phyloP scores from a whole-genome alignment of 2,329 filamentous ascomycete genomes.

The Pseudocercospora crystallina region DNA sequence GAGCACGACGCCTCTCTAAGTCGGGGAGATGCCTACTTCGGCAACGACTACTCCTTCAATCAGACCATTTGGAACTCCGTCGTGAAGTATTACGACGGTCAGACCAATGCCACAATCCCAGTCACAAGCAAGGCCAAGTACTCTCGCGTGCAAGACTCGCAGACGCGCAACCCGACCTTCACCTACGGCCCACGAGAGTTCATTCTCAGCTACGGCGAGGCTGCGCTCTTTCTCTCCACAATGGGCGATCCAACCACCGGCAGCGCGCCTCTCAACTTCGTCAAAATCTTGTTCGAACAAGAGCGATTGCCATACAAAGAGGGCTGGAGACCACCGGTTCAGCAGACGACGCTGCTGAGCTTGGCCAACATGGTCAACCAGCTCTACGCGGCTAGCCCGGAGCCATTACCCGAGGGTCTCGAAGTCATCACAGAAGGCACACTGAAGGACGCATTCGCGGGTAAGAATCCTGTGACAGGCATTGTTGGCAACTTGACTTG shows the following conservation, averaged over 20 bases:
- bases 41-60: slow-evolving; percentile 37
- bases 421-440: slow-evolving; percentile 9
- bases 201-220: slow-evolving; percentile 39
- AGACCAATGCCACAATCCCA: slow-evolving; percentile 29
- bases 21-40: slow-evolving; percentile 32
- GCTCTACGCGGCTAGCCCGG: slow-evolving; percentile 18
- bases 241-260: slow-evolving; percentile 30
- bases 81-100: slow-evolving; percentile 28
- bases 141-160: slow-evolving; percentile 30
- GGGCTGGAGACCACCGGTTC: slow-evolving; percentile 32
- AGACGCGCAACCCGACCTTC: slow-evolving; percentile 32
- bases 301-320: slow-evolving; percentile 37
- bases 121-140: slow-evolving; percentile 32
- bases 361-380: slow-evolving; percentile 24
- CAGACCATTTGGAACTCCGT: slow-evolving; percentile 33
- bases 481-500: not conserved
- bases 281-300: slow-evolving; percentile 29
- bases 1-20: slow-evolving; percentile 38
- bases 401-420: slow-evolving; percentile 19
- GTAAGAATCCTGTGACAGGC: slow-evolving; percentile 5
- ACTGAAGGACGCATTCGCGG: not conserved
- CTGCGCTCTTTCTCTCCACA: slow-evolving; percentile 36
- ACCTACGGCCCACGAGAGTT: slow-evolving; percentile 34
- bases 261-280: slow-evolving; percentile 12
- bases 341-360: slow-evolving; percentile 21